Percentiles rank a stretch among this genome's conserved stretches.
Evolutionary conservation across 192 early-diverging fungal genomes (phyloP).

Genomic region (Linnemannia hyalina): DNA sequence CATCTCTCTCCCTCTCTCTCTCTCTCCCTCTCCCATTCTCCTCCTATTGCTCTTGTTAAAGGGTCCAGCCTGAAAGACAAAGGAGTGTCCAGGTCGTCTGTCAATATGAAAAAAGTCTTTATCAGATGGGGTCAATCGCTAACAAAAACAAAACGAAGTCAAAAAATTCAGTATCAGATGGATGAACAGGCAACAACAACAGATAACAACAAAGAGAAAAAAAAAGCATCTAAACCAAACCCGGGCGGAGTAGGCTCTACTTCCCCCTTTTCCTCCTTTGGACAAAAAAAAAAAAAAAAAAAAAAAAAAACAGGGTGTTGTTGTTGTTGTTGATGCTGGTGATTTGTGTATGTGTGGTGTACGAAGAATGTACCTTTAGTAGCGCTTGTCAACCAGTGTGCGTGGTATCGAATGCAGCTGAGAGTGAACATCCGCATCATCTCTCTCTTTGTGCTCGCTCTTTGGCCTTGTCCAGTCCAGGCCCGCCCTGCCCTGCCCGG

Average conservation of each 20-base stretch:
- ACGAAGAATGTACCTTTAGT: not conserved
- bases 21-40: not conserved
- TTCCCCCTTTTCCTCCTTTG: not conserved
- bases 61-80: not conserved
- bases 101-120: not conserved
- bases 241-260: constrained; percentile 10
- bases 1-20: not conserved
- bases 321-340: not conserved
- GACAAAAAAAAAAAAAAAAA: not conserved
- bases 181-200: not conserved
- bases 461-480: not conserved
- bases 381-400: too few species aligned
- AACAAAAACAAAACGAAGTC: not conserved
- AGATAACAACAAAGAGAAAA: constrained; percentile 8
- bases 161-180: not conserved
- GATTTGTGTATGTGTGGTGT: not conserved
- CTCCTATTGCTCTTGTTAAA: constrained; percentile 14
- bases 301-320: not conserved
- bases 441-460: not conserved
- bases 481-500: not conserved
- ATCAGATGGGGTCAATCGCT: constrained; percentile 12
- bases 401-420: not conserved
- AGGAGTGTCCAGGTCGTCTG: not conserved
- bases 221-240: not conserved
- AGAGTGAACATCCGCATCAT: constrained; percentile 7